Base-by-base conservation (phyloP, 352 stramenopile genomes). In the Pythium volutum region DNA sequence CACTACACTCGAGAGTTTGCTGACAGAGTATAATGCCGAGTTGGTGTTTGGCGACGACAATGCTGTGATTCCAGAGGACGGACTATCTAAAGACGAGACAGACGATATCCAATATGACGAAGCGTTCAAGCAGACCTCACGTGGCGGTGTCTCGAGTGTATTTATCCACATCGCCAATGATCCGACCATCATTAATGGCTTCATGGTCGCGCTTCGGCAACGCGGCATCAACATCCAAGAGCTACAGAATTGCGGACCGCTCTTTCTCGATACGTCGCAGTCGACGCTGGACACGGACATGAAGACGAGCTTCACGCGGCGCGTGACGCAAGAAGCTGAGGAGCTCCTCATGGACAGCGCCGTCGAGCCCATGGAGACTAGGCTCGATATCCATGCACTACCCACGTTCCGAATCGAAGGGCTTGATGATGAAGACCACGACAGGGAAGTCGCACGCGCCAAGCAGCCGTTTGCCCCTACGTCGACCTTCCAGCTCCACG, bases 221-320 rank as follows among this genome's bases (percentile, higher is more conserved):
- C 57, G 61, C 31, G 64, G 76, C 2, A 74, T 87, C 53, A 43
- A 54, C 18, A 76, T 89, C 50, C 49, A 74, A 7, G 80, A 89
- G 56, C 62, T 81, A 45, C 80, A 89, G 59, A 79, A 49, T 27
- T 85, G 80, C 45, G 77, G 77, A 0, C 77, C 77, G 27, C 58
- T 89, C 34, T 89, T 89, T 50, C 65, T 89, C 2, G 76, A 89
- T 48, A 84, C 72, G 26, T 82, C 76, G 1, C 74, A 88, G 54
- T 83, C 74, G 42, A 89, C 77, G n/a, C 59, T 88, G n/a, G 76
- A 89, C 33, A 76, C 76, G 2, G 68, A 78, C 38, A 82, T 65
- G 57, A 26, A 70, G 22, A 77, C 67, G 33, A 84, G 73, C 23
- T 89, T 88, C 61, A 74, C 74, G 6, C 73, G 77, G 23, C 64